Evolutionary conservation across 2,329 filamentous ascomycete species (phyloP), one percentile per base, ranked within the genome.

Genomic region (Penicillium concentricum): DNA sequence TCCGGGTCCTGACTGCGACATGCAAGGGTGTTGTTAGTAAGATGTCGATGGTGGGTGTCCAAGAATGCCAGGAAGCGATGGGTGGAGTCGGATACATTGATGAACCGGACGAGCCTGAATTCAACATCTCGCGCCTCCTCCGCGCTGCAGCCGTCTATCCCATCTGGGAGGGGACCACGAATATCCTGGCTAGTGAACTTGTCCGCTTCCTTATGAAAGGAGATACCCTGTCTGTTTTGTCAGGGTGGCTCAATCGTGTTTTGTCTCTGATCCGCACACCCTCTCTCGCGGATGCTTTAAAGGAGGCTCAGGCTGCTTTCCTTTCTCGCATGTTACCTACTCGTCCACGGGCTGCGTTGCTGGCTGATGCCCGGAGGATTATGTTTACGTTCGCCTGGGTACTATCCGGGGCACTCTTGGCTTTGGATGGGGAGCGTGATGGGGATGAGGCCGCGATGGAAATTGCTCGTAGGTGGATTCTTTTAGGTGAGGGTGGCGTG

Each of bases 141-240:
- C 81, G 88, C 4, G 87, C 90, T 63, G 82, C 81, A 26, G 57
- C 57, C 4, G 57, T 55, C 22, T 60, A 60, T 10, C 77, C 79
- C 35, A 87, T 90, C 34, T 89, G 86, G 85, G 86, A 88, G 70
- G 86, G 87, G 1, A 90, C 87, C 0, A 89, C 87, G 0, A 86
- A 89, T 63, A 84, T 91, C 7, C 77, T 91, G 57, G 83, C 83
- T 12, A 77, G 78, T 28, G 80, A 82, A 58, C 71, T 80, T 1
- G 72, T 81, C 18, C 69, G 79, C 12, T 55, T 60, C 37, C 26
- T 60, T 13, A 60, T 54, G 5, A 65, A 61, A 12, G 43, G 49
- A 4, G 15, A 57, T 18, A 61, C 65, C 28, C 55, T 61, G 50
- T 4, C 51, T 64, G 12, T 44, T 44, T 18, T 45, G 16, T 20